These are phyloP conservation scores for Hyphodiscus sp. DNA, from an alignment of 2,329 filamentous ascomycete genomes.

Conservation along the genomic window DNA sequence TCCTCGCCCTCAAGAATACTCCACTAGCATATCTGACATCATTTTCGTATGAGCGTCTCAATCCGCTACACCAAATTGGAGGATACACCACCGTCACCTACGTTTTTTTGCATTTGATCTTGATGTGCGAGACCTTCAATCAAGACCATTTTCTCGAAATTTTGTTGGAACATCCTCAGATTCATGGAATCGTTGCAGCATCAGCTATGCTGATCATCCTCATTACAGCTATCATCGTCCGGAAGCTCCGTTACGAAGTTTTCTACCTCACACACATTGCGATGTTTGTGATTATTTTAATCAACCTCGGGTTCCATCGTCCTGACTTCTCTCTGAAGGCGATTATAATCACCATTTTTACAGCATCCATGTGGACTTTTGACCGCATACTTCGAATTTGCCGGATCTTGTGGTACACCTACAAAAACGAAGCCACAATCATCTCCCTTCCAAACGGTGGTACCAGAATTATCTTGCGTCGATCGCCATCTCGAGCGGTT, in stretches of 20 bases:
- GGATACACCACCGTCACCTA: conserved; percentile 43
- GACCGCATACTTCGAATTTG: conserved; percentile 44
- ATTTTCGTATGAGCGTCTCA: conserved; percentile 53
- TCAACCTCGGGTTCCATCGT: conserved; percentile 46
- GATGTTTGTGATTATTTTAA: conserved; percentile 42
- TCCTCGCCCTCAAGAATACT: conserved; percentile 52
- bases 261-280: conserved; percentile 48
- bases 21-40: conserved; percentile 46
- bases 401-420: conserved; percentile 38
- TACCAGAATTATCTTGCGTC: conserved; percentile 49
- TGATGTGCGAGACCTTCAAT: conserved; percentile 4
- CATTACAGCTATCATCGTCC: conserved; percentile 10
- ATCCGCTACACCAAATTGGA: conserved; percentile 48
- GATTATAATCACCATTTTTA: conserved; percentile 36
- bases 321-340: conserved; percentile 37
- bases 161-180: conserved; percentile 19
- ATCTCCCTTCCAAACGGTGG: conserved; percentile 47
- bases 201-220: conserved; percentile 34
- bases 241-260: conserved; percentile 44
- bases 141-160: conserved; percentile 34
- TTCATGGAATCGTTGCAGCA: conserved; percentile 40
- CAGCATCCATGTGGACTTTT: conserved; percentile 41
- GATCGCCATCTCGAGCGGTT: conserved; percentile 36
- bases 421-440: conserved; percentile 47
- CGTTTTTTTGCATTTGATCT: conserved; percentile 39